A percentile compares a stretch with the other conserved stretches of the same genome.
These are phyloP conservation scores for Silene latifolia DNA, from an alignment of 148 eudicot species.

Conservation along the genomic window DNA sequence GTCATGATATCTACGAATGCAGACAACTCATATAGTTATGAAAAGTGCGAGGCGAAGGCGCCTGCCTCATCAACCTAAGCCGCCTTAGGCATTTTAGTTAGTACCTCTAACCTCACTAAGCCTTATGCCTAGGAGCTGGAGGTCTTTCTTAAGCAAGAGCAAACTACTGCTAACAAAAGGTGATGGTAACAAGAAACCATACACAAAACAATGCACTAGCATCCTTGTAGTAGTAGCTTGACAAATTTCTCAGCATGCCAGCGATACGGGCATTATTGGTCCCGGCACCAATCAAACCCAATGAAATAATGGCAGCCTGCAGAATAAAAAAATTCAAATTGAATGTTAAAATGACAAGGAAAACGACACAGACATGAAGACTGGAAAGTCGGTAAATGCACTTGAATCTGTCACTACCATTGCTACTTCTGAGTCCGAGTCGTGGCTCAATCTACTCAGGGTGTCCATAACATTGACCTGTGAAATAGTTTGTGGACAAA, in stretches of 20 bases:
- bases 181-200: slow-evolving; percentile 20
- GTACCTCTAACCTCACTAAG: too few relatives aligned
- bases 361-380: not conserved
- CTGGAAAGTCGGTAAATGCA: not conserved
- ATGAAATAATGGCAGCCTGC: slow-evolving; percentile 88
- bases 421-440: slow-evolving; percentile 87
- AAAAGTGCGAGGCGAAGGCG: not conserved
- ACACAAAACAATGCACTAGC: slow-evolving; percentile 86
- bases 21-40: not conserved
- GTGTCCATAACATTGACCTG: slow-evolving; percentile 99
- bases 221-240: slow-evolving; percentile 90
- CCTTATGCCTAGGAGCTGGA: too few relatives aligned
- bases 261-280: slow-evolving; percentile 97
- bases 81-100: not conserved
- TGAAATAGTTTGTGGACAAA: slow-evolving; percentile 5
- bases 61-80: not conserved
- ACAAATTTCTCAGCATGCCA: slow-evolving; percentile 90
- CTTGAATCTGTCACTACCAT: slow-evolving; percentile 41
- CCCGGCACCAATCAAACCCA: slow-evolving; percentile 96
- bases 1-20: not conserved
- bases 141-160: not conserved
- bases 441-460: slow-evolving; percentile 90
- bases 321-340: not conserved
- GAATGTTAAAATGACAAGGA: not conserved
- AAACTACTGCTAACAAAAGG: not conserved